These are phyloP conservation scores for Penicillium sp. DNA, from an alignment of 2,329 filamentous ascomycete genomes.

Conservation along the genomic window DNA sequence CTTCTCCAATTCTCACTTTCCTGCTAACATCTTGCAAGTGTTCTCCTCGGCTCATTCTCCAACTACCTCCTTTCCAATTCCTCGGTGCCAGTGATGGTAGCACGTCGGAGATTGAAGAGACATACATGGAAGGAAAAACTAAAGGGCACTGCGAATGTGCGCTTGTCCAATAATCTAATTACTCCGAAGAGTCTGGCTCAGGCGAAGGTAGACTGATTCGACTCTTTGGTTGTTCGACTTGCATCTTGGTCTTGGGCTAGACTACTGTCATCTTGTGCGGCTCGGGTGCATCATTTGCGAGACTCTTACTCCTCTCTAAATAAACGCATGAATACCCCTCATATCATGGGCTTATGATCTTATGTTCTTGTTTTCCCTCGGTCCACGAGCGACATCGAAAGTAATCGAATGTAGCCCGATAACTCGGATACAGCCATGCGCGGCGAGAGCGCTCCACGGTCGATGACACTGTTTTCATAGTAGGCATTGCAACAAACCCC, in stretches of 20 bases:
- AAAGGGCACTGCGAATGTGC: conserved; percentile 64
- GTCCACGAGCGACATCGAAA: not conserved
- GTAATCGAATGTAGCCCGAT: not conserved
- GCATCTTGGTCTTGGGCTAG: conserved; percentile 1
- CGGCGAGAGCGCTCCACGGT: too few relatives aligned
- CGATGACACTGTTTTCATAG: too few relatives aligned
- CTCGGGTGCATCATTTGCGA: not conserved
- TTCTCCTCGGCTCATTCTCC: conserved; percentile 92
- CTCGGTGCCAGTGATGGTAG: conserved; percentile 96
- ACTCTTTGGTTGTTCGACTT: conserved; percentile 1
- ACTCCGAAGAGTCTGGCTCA: conserved; percentile 69
- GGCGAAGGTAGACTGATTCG: conserved; percentile 71
- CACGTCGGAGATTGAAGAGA: conserved; percentile 83
- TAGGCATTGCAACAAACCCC: too few relatives aligned
- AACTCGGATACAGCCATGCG: too few relatives aligned
- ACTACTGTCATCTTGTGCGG: not conserved
- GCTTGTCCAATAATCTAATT: conserved; percentile 78
- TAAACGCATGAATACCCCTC: conserved; percentile 7
- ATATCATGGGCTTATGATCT: not conserved
- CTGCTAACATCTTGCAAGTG: conserved; percentile 54
- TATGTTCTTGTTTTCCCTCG: not conserved
- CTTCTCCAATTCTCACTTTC: not conserved
- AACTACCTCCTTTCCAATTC: conserved; percentile 98
- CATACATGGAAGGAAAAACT: conserved; percentile 68
- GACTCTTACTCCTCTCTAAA: not conserved